Percentiles rank a stretch among this genome's conserved stretches.
phyloP scores from a whole-genome alignment of 192 early-diverging fungal genomes.

The Chytriomyces sp. region DNA sequence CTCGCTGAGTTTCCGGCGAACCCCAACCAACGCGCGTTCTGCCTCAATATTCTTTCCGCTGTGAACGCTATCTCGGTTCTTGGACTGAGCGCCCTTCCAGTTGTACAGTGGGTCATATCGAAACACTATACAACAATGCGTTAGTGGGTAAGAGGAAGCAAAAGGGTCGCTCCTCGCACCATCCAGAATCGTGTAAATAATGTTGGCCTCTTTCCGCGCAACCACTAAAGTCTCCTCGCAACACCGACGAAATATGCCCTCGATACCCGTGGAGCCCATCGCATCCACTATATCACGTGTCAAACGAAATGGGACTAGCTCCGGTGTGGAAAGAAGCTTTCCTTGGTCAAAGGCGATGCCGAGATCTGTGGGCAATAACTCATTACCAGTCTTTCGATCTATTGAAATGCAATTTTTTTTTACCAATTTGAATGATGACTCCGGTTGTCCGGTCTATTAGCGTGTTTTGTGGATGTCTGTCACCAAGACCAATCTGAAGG shows the following conservation, averaged over 20 bases:
- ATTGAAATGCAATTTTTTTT: not conserved
- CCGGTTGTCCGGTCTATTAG: slow-evolving; percentile 78
- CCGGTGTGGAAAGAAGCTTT: slow-evolving; percentile 80
- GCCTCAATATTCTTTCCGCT: slow-evolving; percentile 65
- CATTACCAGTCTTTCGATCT: not conserved
- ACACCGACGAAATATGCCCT: slow-evolving; percentile 76
- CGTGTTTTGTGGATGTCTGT: slow-evolving; percentile 93
- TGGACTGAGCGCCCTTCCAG: slow-evolving; percentile 52
- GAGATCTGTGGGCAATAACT: slow-evolving; percentile 50
- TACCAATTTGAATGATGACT: slow-evolving; percentile 88
- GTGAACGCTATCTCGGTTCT: slow-evolving; percentile 20
- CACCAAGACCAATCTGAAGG: slow-evolving; percentile 70
- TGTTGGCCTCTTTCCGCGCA: slow-evolving; percentile 76
- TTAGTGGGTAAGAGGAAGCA: not conserved
- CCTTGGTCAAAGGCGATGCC: slow-evolving; percentile 97
- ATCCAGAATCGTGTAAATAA: slow-evolving; percentile 85
- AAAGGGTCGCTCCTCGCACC: not conserved
- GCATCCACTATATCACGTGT: slow-evolving; percentile 88
- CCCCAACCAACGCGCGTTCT: slow-evolving; percentile 63
- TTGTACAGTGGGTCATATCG: slow-evolving; percentile 87
- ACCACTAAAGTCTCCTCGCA: slow-evolving; percentile 80
- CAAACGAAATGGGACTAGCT: slow-evolving; percentile 89
- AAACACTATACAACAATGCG: slow-evolving; percentile 57
- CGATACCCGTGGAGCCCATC: slow-evolving; percentile 79
- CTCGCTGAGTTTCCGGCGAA: slow-evolving; percentile 61